Evolutionary conservation across 2,329 filamentous ascomycete species (phyloP), one percentile per base, ranked within the genome.

Genomic region (Dryadomyces quercivorus): DNA sequence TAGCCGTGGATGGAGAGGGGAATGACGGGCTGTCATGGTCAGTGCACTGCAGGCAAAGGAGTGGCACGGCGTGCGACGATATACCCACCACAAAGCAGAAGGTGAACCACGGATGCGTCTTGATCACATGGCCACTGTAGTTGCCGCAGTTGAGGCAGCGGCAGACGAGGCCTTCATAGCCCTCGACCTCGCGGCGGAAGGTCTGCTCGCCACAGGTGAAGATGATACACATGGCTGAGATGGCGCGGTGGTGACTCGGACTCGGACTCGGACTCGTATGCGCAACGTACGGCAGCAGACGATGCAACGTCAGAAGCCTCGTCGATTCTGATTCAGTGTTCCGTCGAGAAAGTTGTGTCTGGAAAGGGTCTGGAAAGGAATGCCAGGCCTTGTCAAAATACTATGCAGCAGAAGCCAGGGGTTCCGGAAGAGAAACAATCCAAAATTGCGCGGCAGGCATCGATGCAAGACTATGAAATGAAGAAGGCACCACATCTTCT

Each of bases 101-200:
- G 5, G 86, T 90, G 64, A 90, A 90, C 83, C 85, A 89, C 45
- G 81, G 81, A 56, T 83, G 75, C 56, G 75, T 76, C 67, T 84
- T 84, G 63, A 81, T 72, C 55, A 84, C 80, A 58, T 71, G 72
- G 15, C 73, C 81, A 2, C 75, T 72, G 68, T 77, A 80, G 71
- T 85, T 85, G 52, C 81, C 80, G 66, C 81, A 85, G 67, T 84
- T 82, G 66, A 81, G 76, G 63, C 81, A 85, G 62, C 81, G 80
- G 63, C 77, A 83, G 52, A 77, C 67, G 58, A 83, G 66, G 60
- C 77, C 75, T 62, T 84, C 77, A 64, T 83, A 84, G 60, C 81
- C 81, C 54, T 77, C 67, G 47, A 82, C 72, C 55, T 80, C 72
- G 63, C 75, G 78, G 58, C 76, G 75, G 65, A 82, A 81, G 42